Evolutionary conservation across 2,329 filamentous ascomycete species (phyloP), one percentile per base, ranked within the genome.

Genomic region (Pseudogymnoascus sp.): DNA sequence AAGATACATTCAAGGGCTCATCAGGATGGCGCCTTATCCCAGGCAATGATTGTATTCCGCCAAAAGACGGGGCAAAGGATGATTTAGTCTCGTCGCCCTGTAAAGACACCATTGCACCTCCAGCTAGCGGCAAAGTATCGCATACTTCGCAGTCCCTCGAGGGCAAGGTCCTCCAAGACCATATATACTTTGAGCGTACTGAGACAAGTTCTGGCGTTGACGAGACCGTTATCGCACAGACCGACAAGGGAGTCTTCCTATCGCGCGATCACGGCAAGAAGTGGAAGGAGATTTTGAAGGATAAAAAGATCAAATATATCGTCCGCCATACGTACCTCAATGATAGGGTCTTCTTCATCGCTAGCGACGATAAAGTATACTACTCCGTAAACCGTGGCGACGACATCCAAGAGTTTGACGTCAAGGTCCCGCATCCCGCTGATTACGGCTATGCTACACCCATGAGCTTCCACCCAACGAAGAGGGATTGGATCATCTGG

Each of bases 1-100:
- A 87, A 7, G 88, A 88, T 64, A 91, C 80, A 1, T 99, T 92
- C 76, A 87, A 83, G 75, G 95, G 91, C 11, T 89, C 89, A 2
- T 96, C 93, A 31, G 95, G 95, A 26, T 99, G 91, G 84, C 87
- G 93, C 64, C 82, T 93, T 68, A 97, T 99, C 65, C 93, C 95
- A 0, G 90, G 90, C 26, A 88, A 93, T 73, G 83, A 83, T 23
- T 93, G 90, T 75, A 56, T 13, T 35, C 79, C 84, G 56, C 82
- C 78, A 13, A 74, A 75, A 13, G 88, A 85, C 40, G 76, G 80
- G 59, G 83, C 90, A 67, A 87, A 90, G 70, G 90, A 92, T 69
- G 82, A 88, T 62, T 77, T 81, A n/a, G 82, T 91, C 13, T 87
- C 96, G 68, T 83, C 87, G 65, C 83, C 89, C 64, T 99, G 95